phyloP scores from a whole-genome alignment of 2,329 filamentous ascomycete species.

The Claviceps sp. region DNA sequence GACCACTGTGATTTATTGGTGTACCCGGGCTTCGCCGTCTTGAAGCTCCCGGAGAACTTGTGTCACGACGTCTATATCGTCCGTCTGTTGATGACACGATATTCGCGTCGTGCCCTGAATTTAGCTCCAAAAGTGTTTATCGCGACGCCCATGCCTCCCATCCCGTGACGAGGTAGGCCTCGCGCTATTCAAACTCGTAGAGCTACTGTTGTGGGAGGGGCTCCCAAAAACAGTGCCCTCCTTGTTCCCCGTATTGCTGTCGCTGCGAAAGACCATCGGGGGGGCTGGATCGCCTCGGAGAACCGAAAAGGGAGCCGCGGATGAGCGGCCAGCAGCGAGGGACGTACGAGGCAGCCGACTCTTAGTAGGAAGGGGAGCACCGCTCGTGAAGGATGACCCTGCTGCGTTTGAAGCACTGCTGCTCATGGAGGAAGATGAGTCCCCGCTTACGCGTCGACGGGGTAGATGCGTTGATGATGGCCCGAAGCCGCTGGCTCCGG shows the following conservation, averaged over 20 bases:
- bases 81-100: too few relatives aligned
- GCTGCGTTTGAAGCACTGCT: conserved; percentile 5
- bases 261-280: conserved; percentile 22
- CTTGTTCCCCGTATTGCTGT: conserved; percentile 27
- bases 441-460: conserved; percentile 27
- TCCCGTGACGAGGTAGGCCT: conserved; percentile 3
- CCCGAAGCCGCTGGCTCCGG: neutral
- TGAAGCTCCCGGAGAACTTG: too few relatives aligned
- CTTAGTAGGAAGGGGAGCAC: conserved; percentile 12
- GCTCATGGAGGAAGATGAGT: conserved; percentile 17
- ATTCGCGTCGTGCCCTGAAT: conserved; percentile 13
- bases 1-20: too few relatives aligned
- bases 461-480: conserved; percentile 25
- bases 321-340: conserved; percentile 14
- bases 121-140: conserved; percentile 9
- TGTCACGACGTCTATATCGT: conserved; percentile 12
- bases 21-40: too few relatives aligned
- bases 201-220: neutral
- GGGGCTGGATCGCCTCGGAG: conserved; percentile 9
- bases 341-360: conserved; percentile 28
- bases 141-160: neutral
- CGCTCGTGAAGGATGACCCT: neutral
- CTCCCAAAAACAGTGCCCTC: conserved; percentile 15
- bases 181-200: neutral
- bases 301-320: conserved; percentile 9